Evolutionary conservation across 1,284 basidiomycete genomes (phyloP).

Genomic region (Caloboletus firmus): DNA sequence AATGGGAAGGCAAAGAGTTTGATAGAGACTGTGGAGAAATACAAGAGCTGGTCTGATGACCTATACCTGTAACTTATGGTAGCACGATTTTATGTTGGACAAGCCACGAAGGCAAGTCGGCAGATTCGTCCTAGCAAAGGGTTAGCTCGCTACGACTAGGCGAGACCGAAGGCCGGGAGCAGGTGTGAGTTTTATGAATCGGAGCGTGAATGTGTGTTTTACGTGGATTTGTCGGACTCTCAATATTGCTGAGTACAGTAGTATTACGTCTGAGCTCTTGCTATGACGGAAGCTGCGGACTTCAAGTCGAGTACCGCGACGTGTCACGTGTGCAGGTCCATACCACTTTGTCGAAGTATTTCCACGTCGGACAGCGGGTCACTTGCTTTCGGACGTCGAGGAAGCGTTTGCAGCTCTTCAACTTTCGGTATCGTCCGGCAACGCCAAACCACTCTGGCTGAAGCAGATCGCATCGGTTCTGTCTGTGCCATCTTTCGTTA

Average conservation of each 20-base stretch:
- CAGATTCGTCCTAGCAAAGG: no score
- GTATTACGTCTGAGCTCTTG: no score
- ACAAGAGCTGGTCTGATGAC: constrained; percentile 35
- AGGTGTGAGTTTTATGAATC: no score
- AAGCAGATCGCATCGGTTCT: constrained; percentile 9
- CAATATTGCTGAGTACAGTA: no score
- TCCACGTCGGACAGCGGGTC: not conserved
- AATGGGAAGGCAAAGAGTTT: constrained; percentile 3
- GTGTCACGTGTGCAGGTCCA: constrained; percentile 9
- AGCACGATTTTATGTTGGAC: no score
- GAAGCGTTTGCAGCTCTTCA: not conserved
- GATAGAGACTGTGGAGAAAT: constrained; percentile 21
- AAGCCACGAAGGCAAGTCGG: no score
- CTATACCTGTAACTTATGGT: constrained; percentile 21
- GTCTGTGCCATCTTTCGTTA: not conserved
- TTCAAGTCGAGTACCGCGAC: not conserved
- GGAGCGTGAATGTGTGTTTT: no score
- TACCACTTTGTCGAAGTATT: not conserved
- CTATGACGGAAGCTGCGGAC: no score
- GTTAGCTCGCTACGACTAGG: no score
- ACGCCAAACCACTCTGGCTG: not conserved
- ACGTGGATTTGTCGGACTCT: no score
- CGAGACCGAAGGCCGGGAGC: no score
- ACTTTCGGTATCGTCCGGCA: not conserved
- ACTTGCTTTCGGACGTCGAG: not conserved